These are phyloP conservation scores for Nigrospora osmanthi DNA, from an alignment of 2,329 filamentous ascomycete genomes.

Conservation along the genomic window DNA sequence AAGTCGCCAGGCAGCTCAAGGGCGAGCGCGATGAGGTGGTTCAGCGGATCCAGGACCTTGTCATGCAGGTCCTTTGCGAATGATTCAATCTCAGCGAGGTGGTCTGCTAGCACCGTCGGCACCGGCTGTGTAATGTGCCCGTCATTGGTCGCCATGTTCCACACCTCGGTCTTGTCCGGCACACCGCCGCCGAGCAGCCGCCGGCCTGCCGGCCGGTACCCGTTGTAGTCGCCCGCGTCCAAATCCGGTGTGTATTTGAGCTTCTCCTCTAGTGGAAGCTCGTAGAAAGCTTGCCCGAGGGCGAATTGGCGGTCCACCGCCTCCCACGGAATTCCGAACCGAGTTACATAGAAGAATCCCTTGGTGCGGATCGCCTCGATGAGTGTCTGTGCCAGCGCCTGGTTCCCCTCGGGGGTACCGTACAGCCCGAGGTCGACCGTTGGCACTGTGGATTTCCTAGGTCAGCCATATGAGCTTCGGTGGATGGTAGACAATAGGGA, in stretches of 20 bases:
- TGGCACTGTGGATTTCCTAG: slow-evolving; percentile 13
- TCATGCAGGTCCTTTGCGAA: slow-evolving; percentile 31
- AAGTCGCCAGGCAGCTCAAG: slow-evolving; percentile 9
- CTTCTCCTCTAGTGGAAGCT: slow-evolving; percentile 51
- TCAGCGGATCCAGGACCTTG: slow-evolving; percentile 10
- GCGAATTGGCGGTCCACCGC: slow-evolving; percentile 52
- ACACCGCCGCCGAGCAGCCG: slow-evolving; percentile 6
- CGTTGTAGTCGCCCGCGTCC: slow-evolving; percentile 47
- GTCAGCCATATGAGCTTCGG: background rate
- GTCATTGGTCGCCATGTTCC: slow-evolving; percentile 10
- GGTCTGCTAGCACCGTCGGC: slow-evolving; percentile 36
- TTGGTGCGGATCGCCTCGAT: slow-evolving; percentile 26
- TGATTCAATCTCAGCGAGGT: slow-evolving; percentile 45
- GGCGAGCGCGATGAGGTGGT: slow-evolving; percentile 10
- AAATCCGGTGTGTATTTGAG: slow-evolving; percentile 43
- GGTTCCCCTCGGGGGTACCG: slow-evolving; percentile 21
- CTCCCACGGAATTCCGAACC: slow-evolving; percentile 52
- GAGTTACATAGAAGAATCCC: slow-evolving; percentile 54
- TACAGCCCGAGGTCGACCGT: slow-evolving; percentile 25
- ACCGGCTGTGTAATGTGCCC: slow-evolving; percentile 8
- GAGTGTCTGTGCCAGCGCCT: slow-evolving; percentile 16
- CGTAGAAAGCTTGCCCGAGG: slow-evolving; percentile 48
- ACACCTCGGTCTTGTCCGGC: slow-evolving; percentile 8
- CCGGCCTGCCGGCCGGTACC: slow-evolving; percentile 40
- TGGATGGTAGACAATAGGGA: background rate